phyloP scores from a whole-genome alignment of 371 early-diverging fungal species.

The Mortierella sp. region DNA sequence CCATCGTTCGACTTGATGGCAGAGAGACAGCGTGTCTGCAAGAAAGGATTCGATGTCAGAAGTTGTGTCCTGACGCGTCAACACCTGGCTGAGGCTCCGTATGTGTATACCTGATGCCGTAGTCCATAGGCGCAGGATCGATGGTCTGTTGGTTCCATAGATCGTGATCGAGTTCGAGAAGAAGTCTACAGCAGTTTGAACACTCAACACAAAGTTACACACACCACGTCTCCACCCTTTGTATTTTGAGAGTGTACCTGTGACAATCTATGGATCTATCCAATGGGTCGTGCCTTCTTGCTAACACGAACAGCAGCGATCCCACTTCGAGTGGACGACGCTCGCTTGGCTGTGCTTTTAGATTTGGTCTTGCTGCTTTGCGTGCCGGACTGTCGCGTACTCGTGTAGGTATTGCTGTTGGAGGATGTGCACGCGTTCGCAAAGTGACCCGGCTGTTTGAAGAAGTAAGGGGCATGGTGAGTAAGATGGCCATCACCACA shows the following conservation, averaged over 20 bases:
- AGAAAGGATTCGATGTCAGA: not conserved
- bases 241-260: too few species aligned
- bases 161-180: not conserved
- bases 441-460: constrained; percentile 28
- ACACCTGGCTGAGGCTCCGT: not conserved
- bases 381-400: not conserved
- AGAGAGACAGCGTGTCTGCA: constrained; percentile 76
- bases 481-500: not conserved
- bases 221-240: too few species aligned
- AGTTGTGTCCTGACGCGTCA: not conserved
- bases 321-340: constrained; percentile 4
- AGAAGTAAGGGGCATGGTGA: not conserved
- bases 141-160: constrained; percentile 47
- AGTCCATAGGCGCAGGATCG: constrained; percentile 75
- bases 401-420: not conserved
- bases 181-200: not conserved
- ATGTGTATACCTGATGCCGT: constrained; percentile 67
- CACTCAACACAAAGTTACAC: too few species aligned
- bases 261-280: too few species aligned
- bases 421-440: constrained; percentile 22
- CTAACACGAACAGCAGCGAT: constrained; percentile 13
- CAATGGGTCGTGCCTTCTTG: constrained; percentile 23
- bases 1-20: constrained; percentile 71
- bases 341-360: constrained; percentile 1
- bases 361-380: not conserved